Percentiles rank a stretch among this genome's conserved stretches.
Conservation (phyloP, 441 rosid species). For the Gossypium trilobum region DNA sequence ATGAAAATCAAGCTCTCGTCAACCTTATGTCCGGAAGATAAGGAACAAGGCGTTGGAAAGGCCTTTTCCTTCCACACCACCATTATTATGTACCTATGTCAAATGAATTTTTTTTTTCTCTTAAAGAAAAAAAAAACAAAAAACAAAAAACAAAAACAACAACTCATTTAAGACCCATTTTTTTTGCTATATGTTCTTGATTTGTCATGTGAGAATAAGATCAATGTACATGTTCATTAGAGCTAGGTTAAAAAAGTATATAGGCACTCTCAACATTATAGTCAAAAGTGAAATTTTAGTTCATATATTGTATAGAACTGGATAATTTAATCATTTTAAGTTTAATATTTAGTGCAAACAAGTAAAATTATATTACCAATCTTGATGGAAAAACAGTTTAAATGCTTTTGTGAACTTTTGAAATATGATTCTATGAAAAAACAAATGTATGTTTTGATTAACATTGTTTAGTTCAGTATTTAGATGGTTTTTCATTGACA, state of each 20-base stretch:
- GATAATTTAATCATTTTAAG: background rate
- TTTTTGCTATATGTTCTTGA: background rate
- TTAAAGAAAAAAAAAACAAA: background rate
- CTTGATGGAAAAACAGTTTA: too few relatives aligned
- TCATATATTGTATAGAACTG: background rate
- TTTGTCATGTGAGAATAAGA: background rate
- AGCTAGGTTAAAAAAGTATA: background rate
- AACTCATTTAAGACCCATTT: background rate
- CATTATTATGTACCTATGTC: background rate
- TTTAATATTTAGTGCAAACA: background rate
- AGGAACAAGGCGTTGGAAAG: background rate
- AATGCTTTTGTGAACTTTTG: too few relatives aligned
- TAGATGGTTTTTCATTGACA: too few relatives aligned
- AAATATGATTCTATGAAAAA: too few relatives aligned
- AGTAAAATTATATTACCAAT: background rate
- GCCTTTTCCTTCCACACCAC: background rate
- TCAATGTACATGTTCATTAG: background rate
- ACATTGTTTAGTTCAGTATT: too few relatives aligned
- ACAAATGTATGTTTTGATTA: too few relatives aligned
- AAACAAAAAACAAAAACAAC: background rate
- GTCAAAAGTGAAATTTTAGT: background rate
- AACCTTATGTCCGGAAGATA: conserved; percentile 76
- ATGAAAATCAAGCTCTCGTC: conserved; percentile 59
- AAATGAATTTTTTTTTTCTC: background rate
- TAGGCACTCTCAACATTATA: background rate